Conservation (phyloP, 2,329 filamentous ascomycete species). For the Cadophora gregata region DNA sequence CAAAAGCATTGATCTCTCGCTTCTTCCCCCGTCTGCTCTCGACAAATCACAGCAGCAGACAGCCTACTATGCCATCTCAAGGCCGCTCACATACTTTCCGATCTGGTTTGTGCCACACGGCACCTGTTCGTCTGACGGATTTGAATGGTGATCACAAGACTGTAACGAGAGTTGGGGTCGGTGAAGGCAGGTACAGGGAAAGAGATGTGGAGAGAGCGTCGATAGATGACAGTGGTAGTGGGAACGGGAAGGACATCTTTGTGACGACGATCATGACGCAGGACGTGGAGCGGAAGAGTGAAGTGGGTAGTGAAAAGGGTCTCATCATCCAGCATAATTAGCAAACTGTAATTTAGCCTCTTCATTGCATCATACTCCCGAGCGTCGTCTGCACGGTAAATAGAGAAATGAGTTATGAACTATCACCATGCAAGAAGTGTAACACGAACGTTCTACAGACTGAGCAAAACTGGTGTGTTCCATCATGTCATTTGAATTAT, state of each 20-base stretch:
- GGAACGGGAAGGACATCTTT: constrained; percentile 19
- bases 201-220: constrained; percentile 1
- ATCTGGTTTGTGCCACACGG: not conserved
- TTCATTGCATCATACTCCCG: not conserved
- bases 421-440: not conserved
- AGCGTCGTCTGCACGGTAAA: not conserved
- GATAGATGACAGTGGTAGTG: not conserved
- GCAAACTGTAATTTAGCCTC: not conserved
- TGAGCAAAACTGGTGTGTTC: not conserved
- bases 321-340: constrained; percentile 23
- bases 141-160: constrained; percentile 7
- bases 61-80: not conserved
- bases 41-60: constrained; percentile 15
- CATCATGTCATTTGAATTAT: constrained; percentile 57
- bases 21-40: constrained; percentile 28
- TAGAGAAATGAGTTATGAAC: not conserved
- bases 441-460: not conserved
- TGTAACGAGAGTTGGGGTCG: constrained; percentile 13
- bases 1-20: constrained; percentile 60
- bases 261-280: constrained; percentile 24
- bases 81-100: constrained; percentile 10
- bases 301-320: constrained; percentile 27
- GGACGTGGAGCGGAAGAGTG: constrained; percentile 24
- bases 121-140: not conserved
- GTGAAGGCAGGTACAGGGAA: not conserved